Conservation (phyloP, 1,284 basidiomycete genomes). For the Mycena sp. region DNA sequence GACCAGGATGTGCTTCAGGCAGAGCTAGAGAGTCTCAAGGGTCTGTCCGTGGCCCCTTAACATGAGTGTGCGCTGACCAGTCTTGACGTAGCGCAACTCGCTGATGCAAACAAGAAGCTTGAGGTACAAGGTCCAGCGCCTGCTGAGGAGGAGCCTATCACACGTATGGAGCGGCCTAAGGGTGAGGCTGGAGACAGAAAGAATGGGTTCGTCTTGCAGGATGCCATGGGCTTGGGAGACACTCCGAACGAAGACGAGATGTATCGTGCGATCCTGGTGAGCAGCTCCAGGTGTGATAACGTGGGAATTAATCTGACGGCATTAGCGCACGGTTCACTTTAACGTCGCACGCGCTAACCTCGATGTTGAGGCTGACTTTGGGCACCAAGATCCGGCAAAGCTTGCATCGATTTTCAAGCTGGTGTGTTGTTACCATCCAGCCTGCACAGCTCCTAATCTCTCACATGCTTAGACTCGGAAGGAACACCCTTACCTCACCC, state of each 20-base stretch:
- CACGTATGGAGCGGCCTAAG: neutral
- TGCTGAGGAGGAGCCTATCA: neutral
- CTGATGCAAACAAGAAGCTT: too few relatives aligned
- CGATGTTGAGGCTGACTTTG: neutral
- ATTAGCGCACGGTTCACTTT: neutral
- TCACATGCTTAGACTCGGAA: neutral
- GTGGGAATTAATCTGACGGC: too few relatives aligned
- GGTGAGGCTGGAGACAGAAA: slow-evolving; percentile 7
- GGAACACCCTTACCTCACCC: neutral
- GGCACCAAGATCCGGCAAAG: neutral
- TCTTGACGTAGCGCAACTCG: too few relatives aligned
- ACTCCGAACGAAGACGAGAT: neutral
- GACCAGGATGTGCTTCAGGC: too few relatives aligned
- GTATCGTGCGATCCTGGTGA: neutral
- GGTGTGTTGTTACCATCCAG: neutral
- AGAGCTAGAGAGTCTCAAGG: too few relatives aligned
- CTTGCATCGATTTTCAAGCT: neutral
- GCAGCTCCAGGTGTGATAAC: neutral
- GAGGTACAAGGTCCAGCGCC: neutral
- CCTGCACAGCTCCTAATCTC: neutral
- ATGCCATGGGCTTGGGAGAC: slow-evolving; percentile 3
- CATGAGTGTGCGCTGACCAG: too few relatives aligned
- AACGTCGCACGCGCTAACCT: neutral
- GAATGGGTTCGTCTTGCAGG: slow-evolving; percentile 1
- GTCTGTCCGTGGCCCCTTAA: too few relatives aligned